These are phyloP conservation scores for Ophiostoma tasmaniense DNA, from an alignment of 2,329 filamentous ascomycete species.

Conservation along the genomic window DNA sequence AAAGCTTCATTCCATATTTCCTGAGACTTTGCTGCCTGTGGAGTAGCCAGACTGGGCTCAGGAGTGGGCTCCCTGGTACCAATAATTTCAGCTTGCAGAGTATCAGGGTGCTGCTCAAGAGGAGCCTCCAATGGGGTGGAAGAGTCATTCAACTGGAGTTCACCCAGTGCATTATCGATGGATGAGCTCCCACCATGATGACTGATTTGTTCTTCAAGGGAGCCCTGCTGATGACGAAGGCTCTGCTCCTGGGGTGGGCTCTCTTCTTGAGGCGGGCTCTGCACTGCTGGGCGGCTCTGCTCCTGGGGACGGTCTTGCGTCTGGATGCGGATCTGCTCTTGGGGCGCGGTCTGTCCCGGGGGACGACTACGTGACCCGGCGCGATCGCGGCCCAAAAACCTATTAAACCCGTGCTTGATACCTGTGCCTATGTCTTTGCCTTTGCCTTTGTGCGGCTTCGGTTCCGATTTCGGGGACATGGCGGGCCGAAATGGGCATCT, in stretches of 20 bases:
- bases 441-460: not conserved
- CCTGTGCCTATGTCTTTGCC: not conserved
- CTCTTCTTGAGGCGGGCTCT: not conserved
- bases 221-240: not conserved
- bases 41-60: not conserved
- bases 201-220: not conserved
- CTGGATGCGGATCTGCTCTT: no score
- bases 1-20: not conserved
- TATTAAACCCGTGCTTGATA: no score
- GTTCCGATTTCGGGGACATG: not conserved
- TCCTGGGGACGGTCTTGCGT: no score
- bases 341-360: no score
- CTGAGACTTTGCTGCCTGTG: not conserved
- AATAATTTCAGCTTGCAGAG: not conserved
- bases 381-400: no score
- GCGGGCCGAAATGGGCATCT: not conserved
- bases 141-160: not conserved
- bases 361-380: no score
- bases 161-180: not conserved
- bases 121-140: not conserved
- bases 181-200: not conserved
- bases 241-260: no score
- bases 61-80: not conserved
- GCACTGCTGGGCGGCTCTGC: no score
- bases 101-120: not conserved